Percentiles rank a stretch among this genome's conserved stretches.
Evolutionary conservation across 331 rosid species (phyloP).

Genomic region (Telfairia occidentalis): DNA sequence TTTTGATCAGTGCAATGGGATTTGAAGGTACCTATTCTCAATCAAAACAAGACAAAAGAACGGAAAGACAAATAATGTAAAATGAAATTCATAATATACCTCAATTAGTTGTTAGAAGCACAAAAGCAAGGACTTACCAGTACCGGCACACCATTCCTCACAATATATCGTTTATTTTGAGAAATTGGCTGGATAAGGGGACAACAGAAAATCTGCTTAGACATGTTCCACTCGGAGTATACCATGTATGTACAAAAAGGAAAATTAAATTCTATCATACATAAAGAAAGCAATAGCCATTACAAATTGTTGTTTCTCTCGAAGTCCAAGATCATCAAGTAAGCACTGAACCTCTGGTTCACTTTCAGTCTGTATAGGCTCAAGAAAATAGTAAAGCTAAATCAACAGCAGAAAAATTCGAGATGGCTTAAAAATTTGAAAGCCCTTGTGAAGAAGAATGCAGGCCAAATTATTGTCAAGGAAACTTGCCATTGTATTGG

Average conservation of each 20-base stretch:
- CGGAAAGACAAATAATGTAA: conserved; percentile 12
- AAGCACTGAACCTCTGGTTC: conserved; percentile 60
- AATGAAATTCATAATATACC: neutral
- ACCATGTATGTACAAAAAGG: neutral
- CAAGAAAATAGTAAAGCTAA: conserved; percentile 7
- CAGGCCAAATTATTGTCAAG: neutral
- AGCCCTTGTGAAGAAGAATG: neutral
- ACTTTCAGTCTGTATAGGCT: conserved; percentile 51
- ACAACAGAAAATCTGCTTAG: conserved; percentile 17
- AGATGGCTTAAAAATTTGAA: neutral
- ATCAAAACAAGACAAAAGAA: conserved; percentile 14
- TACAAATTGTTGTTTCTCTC: conserved; percentile 85
- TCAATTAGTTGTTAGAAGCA: conserved; percentile 3
- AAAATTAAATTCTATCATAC: neutral
- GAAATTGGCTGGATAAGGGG: conserved; percentile 58
- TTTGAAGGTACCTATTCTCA: conserved; percentile 57
- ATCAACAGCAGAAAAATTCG: neutral
- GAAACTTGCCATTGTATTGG: conserved; percentile 73
- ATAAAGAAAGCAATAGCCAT: conserved; percentile 16
- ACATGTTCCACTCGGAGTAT: neutral
- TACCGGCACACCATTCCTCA: conserved; percentile 61
- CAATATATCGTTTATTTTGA: conserved; percentile 81
- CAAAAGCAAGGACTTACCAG: conserved; percentile 47
- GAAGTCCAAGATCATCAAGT: conserved; percentile 66
- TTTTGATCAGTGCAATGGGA: conserved; percentile 58